Conservation (phyloP, 345 rosid genomes). For the Syzygium oleosum region DNA sequence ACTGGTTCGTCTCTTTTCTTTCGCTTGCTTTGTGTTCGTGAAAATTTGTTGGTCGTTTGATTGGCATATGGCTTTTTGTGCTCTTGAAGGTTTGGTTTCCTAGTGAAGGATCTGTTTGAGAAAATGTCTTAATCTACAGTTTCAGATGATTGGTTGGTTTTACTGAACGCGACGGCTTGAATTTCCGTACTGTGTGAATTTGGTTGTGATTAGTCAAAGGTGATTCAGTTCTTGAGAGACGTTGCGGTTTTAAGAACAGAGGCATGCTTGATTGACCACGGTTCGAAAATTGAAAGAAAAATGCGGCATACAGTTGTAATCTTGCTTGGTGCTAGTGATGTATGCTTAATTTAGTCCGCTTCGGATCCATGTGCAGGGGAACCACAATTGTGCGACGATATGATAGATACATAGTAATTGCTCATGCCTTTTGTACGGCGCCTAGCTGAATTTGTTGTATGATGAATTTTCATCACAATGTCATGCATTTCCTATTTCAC, state of each 20-base stretch:
- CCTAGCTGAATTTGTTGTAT: neutral
- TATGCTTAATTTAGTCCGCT: neutral
- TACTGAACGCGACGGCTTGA: fast-evolving
- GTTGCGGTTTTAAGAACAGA: neutral
- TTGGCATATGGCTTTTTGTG: neutral
- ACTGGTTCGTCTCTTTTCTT: conserved; percentile 7
- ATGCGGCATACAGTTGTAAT: neutral
- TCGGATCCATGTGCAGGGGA: neutral
- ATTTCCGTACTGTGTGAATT: neutral
- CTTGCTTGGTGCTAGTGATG: neutral
- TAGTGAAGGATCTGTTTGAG: neutral
- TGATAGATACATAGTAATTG: neutral
- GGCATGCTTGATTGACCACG: neutral
- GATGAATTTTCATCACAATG: neutral
- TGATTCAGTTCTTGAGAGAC: neutral
- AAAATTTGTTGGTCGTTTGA: neutral
- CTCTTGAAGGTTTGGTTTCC: neutral
- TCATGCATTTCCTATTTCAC: neutral
- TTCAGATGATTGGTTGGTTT: neutral
- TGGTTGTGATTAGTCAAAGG: neutral
- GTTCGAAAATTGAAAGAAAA: neutral
- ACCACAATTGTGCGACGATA: neutral
- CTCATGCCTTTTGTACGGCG: neutral
- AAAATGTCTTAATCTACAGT: neutral
- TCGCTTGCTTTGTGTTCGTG: neutral